Evolutionary conservation across 768 basidiomycete genomes (phyloP), one percentile per base, ranked within the genome.

Genomic region (Amanita rubescens): DNA sequence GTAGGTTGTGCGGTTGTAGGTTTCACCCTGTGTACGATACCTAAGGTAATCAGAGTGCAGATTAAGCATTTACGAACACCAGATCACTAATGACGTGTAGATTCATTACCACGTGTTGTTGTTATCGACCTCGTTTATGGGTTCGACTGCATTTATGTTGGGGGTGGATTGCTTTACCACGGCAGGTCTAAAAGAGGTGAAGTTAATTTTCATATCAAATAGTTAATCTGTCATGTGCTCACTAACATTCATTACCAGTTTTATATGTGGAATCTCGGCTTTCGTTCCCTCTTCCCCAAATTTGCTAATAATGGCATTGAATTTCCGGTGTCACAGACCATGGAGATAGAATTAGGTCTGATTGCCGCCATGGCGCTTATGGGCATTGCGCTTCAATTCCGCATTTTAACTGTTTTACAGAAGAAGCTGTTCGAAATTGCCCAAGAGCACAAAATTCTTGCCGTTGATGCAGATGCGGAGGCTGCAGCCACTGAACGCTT

Each of bases 211-310:
- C 47, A 49, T 6, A 51, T 24, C 53, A 11, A 32, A 57, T 58
- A 47, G 34, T 52, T 33, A 39, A 38, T 34, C 42, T 47, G 49
- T 47, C 51, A 52, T 42, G 51, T 44, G 41, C 49, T 49, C 55
- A 56, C 48, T 44, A 51, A 37, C 39, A 46, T 37, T 60, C 47
- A 37, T 49, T 33, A 19, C 25, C 49, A 95, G 90, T 96, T 96
- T 71, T 97, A 96, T 69, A 74, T 96, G 48, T 96, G 89, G 84
- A 98, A 96, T 66, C 73, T 98, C 49, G 95, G 95, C 37, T 96
- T 94, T 71, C 76, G 72, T 2, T 62, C 71, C 4, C 69, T 97
- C 25, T 97, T 94, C 67, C 83, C 88, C 9, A 89, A 87, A 60
- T 93, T 84, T 59, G 70, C 75, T 19, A 68, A 72, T 49, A 77